These are phyloP conservation scores for Gynostemma pentaphyllum DNA, from an alignment of 306 rosid genomes.

Conservation along the genomic window DNA sequence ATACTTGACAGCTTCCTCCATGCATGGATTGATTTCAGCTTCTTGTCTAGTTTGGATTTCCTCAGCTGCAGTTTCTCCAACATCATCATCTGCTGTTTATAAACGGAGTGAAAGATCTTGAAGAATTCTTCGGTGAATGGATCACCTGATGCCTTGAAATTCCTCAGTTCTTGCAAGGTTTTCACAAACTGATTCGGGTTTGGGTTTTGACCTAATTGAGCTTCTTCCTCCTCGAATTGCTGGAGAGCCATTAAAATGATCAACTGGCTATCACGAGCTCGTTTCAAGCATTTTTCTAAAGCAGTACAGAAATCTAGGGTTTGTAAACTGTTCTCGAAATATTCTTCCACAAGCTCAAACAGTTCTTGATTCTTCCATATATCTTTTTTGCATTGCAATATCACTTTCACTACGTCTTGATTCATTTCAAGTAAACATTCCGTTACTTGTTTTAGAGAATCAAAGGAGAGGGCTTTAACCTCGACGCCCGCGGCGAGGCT, in stretches of 20 bases:
- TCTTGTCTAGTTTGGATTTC: conserved; percentile 72
- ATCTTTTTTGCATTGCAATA: conserved; percentile 83
- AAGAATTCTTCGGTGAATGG: conserved; percentile 75
- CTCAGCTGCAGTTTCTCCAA: conserved; percentile 51
- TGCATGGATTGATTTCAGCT: conserved; percentile 38
- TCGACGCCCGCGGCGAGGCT: conserved; percentile 64
- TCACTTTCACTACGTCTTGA: conserved; percentile 79
- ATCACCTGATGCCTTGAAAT: conserved; percentile 58
- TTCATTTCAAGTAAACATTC: conserved; percentile 83
- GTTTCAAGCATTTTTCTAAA: conserved; percentile 65
- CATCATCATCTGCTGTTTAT: conserved; percentile 56
- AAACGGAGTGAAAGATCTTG: conserved; percentile 52
- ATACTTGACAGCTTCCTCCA: conserved; percentile 83
- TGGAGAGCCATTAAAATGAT: conserved; percentile 61
- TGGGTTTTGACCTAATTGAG: conserved; percentile 20
- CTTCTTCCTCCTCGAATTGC: conserved; percentile 60
- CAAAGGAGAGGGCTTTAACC: conserved; percentile 66
- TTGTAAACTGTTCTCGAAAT: conserved; percentile 72
- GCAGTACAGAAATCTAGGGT: conserved; percentile 82
- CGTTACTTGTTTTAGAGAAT: conserved; percentile 59
- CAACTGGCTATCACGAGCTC: conserved; percentile 62
- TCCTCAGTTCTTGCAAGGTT: conserved; percentile 58
- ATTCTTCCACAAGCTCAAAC: conserved; percentile 84
- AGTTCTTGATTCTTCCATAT: conserved; percentile 73
- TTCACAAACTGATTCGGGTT: conserved; percentile 8